Base-by-base conservation (phyloP, 805 yeast species). In the Pichia nakasei region DNA sequence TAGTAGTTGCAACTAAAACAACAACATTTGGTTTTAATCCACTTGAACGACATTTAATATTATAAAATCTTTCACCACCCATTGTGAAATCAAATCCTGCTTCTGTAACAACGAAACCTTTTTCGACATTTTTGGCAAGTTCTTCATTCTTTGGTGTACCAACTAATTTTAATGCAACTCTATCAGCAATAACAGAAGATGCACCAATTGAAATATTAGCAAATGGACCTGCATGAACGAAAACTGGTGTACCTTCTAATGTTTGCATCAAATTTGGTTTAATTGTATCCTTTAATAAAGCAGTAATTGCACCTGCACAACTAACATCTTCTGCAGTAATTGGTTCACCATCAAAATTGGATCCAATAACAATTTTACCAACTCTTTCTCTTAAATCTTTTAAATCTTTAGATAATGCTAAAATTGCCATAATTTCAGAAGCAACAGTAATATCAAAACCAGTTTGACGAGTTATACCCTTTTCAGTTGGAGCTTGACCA, bases 1-100 rank as follows among this genome's bases (percentile, higher is more conserved):
- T 75, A 19, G 82, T 82, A 33, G 94, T 84, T 42, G 94, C 93
- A 48, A 84, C 94, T 54, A 84, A 73, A 38, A 84, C 86, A 50
- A 84, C 83, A 38, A 76, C 80, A 60, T 84, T 86, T 18, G 94
- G 94, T 26, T 70, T 70, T 49, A 83, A 69, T 9, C 91, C 93
- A n/a, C 86, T 78, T 9, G 88, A 73, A 60, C 93, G 75, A 61
- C 89, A 81, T 64, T 84, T 84, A 67, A 84, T 84, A 65, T 84
- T 82, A 63, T 82, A 70, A 64, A 84, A 84, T 66, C 94, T 71
- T 68, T 84, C 94, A 63, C 94, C 94, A 60, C 94, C 94, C 94
- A 84, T 84, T 41, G 93, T 84, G 71, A 84, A 84, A 64, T 84
- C 94, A 66, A 84, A 84, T 49, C 94, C 94, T 18, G 94, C 94